These are phyloP conservation scores for Cordyceps fumosorosea DNA, from an alignment of 2,329 filamentous ascomycete species.

Conservation along the genomic window DNA sequence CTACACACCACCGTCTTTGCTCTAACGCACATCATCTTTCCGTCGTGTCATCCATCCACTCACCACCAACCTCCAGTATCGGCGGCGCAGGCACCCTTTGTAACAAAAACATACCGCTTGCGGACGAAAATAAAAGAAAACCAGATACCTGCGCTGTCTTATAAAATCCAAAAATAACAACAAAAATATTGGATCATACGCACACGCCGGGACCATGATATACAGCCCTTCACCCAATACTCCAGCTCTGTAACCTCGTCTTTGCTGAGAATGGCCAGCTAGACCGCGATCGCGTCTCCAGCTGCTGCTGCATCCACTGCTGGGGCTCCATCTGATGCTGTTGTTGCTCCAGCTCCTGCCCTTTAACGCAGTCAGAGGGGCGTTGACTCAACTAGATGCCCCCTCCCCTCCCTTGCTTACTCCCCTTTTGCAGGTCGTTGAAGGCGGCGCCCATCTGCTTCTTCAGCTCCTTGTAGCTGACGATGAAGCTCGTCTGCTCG, in stretches of 20 bases:
- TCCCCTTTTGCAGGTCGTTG: slow-evolving; percentile 48
- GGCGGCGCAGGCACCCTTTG: neutral
- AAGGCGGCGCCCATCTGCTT: slow-evolving; percentile 54
- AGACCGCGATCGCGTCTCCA: slow-evolving; percentile 6
- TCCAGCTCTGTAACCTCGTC: slow-evolving; percentile 5
- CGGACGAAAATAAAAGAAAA: neutral
- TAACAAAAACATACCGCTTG: neutral
- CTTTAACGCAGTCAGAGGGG: neutral
- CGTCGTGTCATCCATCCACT: too few relatives aligned
- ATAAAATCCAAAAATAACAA: slow-evolving; percentile 1
- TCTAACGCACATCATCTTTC: neutral
- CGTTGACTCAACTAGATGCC: slow-evolving; percentile 26
- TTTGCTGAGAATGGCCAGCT: slow-evolving; percentile 2
- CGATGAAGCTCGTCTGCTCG: slow-evolving; percentile 80
- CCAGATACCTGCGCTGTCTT: neutral
- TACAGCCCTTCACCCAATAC: neutral
- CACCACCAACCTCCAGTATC: neutral
- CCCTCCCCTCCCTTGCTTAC: slow-evolving; percentile 25
- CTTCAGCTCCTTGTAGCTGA: slow-evolving; percentile 85
- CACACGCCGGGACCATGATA: neutral
- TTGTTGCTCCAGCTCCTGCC: neutral
- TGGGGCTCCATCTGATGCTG: too few relatives aligned
- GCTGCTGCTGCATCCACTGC: neutral
- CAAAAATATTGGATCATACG: neutral
- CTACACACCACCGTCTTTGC: neutral